A percentile compares a stretch with the other conserved stretches of the same genome.
Conservation (phyloP, 1,284 basidiomycete genomes). For the Ustilago nuda region DNA sequence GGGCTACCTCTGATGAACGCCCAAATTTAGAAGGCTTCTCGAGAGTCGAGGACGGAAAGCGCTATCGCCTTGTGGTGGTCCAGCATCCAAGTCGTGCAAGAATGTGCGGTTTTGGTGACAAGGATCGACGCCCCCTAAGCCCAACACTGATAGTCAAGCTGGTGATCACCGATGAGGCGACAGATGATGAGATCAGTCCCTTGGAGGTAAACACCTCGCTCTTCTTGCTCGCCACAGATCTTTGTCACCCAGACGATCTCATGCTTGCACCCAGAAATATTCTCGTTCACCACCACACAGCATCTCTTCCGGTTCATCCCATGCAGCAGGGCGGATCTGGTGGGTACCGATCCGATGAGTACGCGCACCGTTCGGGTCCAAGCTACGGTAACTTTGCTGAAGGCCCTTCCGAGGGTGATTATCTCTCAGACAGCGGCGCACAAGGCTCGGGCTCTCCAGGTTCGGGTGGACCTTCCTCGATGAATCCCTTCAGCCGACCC, state of each 20-base stretch:
- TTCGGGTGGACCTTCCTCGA: background rate
- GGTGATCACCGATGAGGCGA: slow-evolving; percentile 55
- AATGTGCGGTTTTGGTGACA: slow-evolving; percentile 66
- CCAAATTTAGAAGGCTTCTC: slow-evolving; percentile 42
- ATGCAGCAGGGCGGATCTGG: slow-evolving; percentile 26
- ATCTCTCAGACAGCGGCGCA: slow-evolving; percentile 19
- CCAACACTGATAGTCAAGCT: slow-evolving; percentile 63
- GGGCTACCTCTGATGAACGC: slow-evolving; percentile 18
- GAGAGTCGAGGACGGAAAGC: slow-evolving; percentile 38
- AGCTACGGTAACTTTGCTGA: slow-evolving; percentile 28
- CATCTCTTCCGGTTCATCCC: slow-evolving; percentile 37
- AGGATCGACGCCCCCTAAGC: slow-evolving; percentile 63
- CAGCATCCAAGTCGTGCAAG: slow-evolving; percentile 60
- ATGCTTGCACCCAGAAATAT: slow-evolving; percentile 57
- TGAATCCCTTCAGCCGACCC: slow-evolving; percentile 20
- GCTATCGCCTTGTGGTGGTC: slow-evolving; percentile 57
- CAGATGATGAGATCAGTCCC: slow-evolving; percentile 54
- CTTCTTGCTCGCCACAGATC: slow-evolving; percentile 62
- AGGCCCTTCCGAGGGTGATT: slow-evolving; percentile 13
- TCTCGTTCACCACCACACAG: slow-evolving; percentile 56
- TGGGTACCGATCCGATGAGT: slow-evolving; percentile 20
- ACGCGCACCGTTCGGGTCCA: slow-evolving; percentile 18
- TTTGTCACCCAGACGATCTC: slow-evolving; percentile 60
- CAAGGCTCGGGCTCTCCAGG: slow-evolving; percentile 16
- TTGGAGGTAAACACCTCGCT: slow-evolving; percentile 62